These are phyloP conservation scores for Pelargonium fulgidum DNA, from an alignment of 441 rosid genomes.

Conservation along the genomic window DNA sequence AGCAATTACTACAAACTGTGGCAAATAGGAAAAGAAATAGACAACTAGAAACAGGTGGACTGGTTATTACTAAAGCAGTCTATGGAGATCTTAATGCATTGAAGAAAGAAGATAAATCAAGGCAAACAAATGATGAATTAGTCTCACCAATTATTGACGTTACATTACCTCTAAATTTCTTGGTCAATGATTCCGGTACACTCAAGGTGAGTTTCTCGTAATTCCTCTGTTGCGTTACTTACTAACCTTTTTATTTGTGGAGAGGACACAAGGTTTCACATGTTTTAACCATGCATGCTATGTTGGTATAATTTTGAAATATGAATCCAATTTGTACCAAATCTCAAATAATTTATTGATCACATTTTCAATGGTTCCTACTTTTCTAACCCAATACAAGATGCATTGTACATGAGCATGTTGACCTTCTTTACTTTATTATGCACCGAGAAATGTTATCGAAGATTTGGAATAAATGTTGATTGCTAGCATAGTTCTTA, in stretches of 20 bases:
- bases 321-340: background rate
- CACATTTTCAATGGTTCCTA: background rate
- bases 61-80: conserved; percentile 62
- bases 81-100: conserved; percentile 65
- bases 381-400: background rate
- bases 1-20: conserved; percentile 65
- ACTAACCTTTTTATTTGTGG: background rate
- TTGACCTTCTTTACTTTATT: too few species aligned
- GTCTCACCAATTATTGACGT: conserved; percentile 68
- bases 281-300: background rate
- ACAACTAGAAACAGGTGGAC: conserved; percentile 67
- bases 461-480: background rate
- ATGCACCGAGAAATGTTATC: background rate
- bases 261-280: background rate
- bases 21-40: conserved; percentile 70
- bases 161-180: conserved; percentile 82
- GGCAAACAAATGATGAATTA: conserved; percentile 32
- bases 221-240: background rate
- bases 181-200: conserved; percentile 72
- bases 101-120: conserved; percentile 37
- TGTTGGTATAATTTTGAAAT: background rate
- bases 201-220: conserved; percentile 52
- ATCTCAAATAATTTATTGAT: background rate
- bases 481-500: background rate
- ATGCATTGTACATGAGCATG: background rate